Percentiles rank a stretch among this genome's conserved stretches.
These are phyloP conservation scores for Penicillium goetzii DNA, from an alignment of 495 filamentous ascomycete species.

Conservation along the genomic window DNA sequence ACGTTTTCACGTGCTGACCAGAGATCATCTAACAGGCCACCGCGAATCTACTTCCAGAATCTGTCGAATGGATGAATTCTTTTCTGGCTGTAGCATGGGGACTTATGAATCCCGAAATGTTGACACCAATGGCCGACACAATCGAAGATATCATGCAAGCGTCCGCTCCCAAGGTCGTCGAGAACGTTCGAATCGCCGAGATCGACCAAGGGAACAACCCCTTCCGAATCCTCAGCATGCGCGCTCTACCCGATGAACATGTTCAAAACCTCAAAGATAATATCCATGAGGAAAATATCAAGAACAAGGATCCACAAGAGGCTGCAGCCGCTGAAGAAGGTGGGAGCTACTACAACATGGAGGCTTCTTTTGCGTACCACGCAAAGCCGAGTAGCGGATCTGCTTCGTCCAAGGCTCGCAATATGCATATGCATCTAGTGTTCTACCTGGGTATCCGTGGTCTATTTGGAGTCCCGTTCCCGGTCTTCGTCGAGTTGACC, in stretches of 20 bases:
- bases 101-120: constrained; percentile 91
- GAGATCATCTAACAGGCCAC: constrained; percentile 52
- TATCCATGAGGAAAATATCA: constrained; percentile 75
- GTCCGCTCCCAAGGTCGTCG: constrained; percentile 82
- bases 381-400: constrained; percentile 72
- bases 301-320: constrained; percentile 84
- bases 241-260: constrained; percentile 81
- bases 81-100: constrained; percentile 83
- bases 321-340: constrained; percentile 87
- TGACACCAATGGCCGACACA: constrained; percentile 69
- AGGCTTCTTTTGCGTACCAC: constrained; percentile 92
- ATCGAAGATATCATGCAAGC: constrained; percentile 97
- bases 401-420: constrained; percentile 77
- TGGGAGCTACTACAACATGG: constrained; percentile 92
- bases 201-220: constrained; percentile 94
- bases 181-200: constrained; percentile 94
- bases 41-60: constrained; percentile 88
- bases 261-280: constrained; percentile 78
- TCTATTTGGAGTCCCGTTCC: constrained; percentile 83
- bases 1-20: constrained; percentile 22
- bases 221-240: constrained; percentile 83
- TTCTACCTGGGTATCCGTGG: constrained; percentile 83
- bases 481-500: constrained; percentile 85
- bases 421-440: constrained; percentile 96
- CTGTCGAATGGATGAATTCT: constrained; percentile 94